Base-by-base conservation (phyloP, 1,139 yeast genomes). In the Debaryomyces sp. region DNA sequence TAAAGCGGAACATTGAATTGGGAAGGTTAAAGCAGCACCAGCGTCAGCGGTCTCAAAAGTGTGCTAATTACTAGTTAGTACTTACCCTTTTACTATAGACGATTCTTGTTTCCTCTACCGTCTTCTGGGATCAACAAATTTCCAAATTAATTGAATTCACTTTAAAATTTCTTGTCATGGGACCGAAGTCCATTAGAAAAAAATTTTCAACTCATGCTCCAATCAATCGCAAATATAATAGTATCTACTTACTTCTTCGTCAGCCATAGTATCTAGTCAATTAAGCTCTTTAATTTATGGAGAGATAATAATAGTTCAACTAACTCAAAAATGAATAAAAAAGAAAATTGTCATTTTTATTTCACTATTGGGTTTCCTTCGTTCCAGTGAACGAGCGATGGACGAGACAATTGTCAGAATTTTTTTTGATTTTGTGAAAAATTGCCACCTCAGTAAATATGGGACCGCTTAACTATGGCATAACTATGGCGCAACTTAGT, bases 1-100 rank as follows among this genome's bases (percentile, higher is more conserved):
- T 80, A 94, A 90, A 65, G 99, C 97, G 70, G 99, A 94, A 88
- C 99, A 94, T 86, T 94, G 99, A 86, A 88, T 82, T 86, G 99
- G 99, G 96, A 72, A 94, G 73, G 98, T 94, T 73, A 84, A 77
- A 75, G 99, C 95, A 79, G 98, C 95, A 80, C 97, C 99, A 72
- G 99, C 98, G 78, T 89, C 95, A 74, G 90, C 98, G 84, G 94
- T 84, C 81, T 90, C 97, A 81, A 94, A 94, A 78, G 84, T 83
- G 85, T 90, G 96, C 89, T 87, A 27, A 68, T 13, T 30, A 51
- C 32, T 58, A 62, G 77, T 73, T 73, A 73, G 78, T 74, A 62
- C 10, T 2, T 8, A 9, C 5, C n/a, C 30, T 22, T 6, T 22
- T n/a, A 6, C 5, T 40, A 27, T 18, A 32, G 21, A 6, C 10